Conservation (phyloP, 306 rosid genomes). For the Biancaea sappan region DNA sequence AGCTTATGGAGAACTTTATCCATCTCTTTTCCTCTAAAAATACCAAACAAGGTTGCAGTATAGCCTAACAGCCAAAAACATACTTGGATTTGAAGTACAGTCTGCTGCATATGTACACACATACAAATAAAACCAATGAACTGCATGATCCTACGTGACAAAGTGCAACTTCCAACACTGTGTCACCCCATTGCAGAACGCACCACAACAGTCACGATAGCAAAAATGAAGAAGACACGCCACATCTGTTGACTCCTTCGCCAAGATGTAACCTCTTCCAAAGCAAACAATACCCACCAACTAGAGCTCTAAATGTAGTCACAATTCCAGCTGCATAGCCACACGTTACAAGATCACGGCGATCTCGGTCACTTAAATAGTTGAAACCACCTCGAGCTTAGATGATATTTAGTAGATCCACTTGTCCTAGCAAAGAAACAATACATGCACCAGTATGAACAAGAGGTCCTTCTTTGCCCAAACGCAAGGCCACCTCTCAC, state of each 20-base stretch:
- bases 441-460: conserved; percentile 99
- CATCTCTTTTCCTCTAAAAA: conserved; percentile 55
- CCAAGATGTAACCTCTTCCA: conserved; percentile 99
- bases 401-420: conserved; percentile 89
- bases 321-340: conserved; percentile 99
- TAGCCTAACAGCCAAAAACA: too few species aligned
- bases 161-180: too few species aligned
- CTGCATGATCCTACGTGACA: too few species aligned
- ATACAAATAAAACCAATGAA: too few species aligned
- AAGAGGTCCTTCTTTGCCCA: conserved; percentile 99
- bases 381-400: conserved; percentile 89
- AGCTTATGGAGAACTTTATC: conserved; percentile 61
- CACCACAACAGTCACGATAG: too few species aligned
- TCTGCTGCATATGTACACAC: too few species aligned
- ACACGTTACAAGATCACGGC: conserved; percentile 98
- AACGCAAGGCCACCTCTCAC: conserved; percentile 99
- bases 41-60: conserved; percentile 64
- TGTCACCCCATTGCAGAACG: too few species aligned
- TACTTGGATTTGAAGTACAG: too few species aligned
- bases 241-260: too few species aligned
- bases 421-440: conserved; percentile 98
- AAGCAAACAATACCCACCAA: conserved; percentile 98
- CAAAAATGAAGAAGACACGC: too few species aligned
- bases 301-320: conserved; percentile 99
- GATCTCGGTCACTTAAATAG: conserved; percentile 92